phyloP scores from a whole-genome alignment of 495 filamentous ascomycete genomes.

The Parathielavia hyrcaniae region DNA sequence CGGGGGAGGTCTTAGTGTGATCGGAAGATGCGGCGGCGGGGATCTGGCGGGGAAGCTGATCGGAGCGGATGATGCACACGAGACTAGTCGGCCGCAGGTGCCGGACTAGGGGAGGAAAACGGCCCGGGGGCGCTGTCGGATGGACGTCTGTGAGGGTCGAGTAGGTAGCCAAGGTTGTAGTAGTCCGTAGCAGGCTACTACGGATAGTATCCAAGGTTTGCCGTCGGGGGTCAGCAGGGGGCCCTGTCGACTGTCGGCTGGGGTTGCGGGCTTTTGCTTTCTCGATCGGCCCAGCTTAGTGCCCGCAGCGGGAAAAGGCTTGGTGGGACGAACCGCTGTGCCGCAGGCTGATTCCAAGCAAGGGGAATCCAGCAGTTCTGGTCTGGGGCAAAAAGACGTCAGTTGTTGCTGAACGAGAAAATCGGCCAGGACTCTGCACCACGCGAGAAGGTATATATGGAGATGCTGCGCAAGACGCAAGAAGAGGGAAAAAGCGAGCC shows the following conservation, averaged over 20 bases:
- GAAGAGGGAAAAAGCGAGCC: not conserved
- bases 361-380: not conserved
- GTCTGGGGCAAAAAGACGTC: not conserved
- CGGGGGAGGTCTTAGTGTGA: constrained; percentile 18
- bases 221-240: constrained; percentile 6
- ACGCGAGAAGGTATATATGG: constrained; percentile 6
- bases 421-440: not conserved
- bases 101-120: constrained; percentile 21
- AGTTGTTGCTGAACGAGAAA: constrained; percentile 1
- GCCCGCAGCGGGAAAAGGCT: constrained; percentile 18
- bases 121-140: constrained; percentile 27
- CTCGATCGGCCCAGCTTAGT: constrained; percentile 7
- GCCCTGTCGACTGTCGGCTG: constrained; percentile 7
- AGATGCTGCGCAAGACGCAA: not conserved
- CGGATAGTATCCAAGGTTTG: constrained; percentile 6
- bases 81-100: constrained; percentile 29
- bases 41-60: constrained; percentile 4
- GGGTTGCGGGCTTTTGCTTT: constrained; percentile 9
- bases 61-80: constrained; percentile 35
- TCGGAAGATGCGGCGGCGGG: constrained; percentile 29
- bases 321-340: constrained; percentile 32
- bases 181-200: constrained; percentile 5
- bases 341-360: constrained; percentile 19
- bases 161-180: too few species aligned
- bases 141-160: constrained; percentile 9